Evolutionary conservation across 257 asterid genomes (phyloP).

Genomic region (Solanum commersonii): DNA sequence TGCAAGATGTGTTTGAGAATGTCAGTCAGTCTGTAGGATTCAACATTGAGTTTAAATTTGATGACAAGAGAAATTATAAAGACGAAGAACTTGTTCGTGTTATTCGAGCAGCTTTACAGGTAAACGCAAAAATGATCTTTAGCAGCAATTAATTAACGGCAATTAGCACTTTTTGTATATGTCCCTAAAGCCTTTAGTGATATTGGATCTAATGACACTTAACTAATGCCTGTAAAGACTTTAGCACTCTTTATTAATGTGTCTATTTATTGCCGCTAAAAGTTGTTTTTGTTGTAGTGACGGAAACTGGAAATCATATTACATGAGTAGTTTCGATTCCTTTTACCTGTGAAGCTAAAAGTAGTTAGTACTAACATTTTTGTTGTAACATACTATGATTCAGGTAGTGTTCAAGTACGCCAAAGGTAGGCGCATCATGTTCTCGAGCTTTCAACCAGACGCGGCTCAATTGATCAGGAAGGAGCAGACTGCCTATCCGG

Average conservation of each 20-base stretch:
- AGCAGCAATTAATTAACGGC: too few species aligned
- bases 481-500: conserved; percentile 15
- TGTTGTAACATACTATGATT: not conserved
- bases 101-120: conserved; percentile 10
- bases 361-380: not conserved
- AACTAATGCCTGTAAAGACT: too few species aligned
- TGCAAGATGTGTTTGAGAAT: conserved; percentile 11
- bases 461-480: conserved; percentile 8
- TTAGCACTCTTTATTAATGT: too few species aligned
- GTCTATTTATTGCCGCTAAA: too few species aligned
- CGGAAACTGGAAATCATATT: not conserved
- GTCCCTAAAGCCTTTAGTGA: too few species aligned
- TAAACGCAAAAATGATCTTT: not conserved
- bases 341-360: not conserved
- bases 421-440: conserved; percentile 4
- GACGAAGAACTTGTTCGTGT: conserved; percentile 4
- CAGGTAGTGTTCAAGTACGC: conserved; percentile 14
- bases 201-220: too few species aligned
- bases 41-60: conserved; percentile 21
- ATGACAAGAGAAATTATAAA: conserved; percentile 1
- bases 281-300: too few species aligned
- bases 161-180: too few species aligned
- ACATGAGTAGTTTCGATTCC: not conserved
- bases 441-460: conserved; percentile 22
- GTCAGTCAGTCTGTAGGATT: conserved; percentile 10